These are phyloP conservation scores for Arachis hypogaea DNA, from an alignment of 306 rosid genomes.

Conservation along the genomic window DNA sequence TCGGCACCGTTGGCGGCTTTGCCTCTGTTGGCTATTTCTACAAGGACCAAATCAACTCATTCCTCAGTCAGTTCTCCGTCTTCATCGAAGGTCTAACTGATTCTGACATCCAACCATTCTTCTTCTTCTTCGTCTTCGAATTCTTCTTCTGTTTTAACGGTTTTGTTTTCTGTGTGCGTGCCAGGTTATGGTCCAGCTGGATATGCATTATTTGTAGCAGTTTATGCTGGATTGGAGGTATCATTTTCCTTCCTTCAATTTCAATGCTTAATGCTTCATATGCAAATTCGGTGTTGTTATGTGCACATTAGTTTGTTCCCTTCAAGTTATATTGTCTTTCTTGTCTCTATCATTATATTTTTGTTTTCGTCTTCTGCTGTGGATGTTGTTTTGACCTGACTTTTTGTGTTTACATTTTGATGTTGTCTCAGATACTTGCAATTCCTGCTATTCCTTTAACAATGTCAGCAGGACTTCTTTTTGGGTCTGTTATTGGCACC, in stretches of 20 bases:
- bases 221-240: constrained; percentile 97
- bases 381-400: constrained; percentile 34
- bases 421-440: constrained; percentile 75
- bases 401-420: constrained; percentile 17
- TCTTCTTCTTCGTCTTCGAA: neutral
- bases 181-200: constrained; percentile 97
- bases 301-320: neutral
- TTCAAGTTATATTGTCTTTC: neutral
- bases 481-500: constrained; percentile 82
- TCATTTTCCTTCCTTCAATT: neutral
- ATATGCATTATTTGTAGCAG: constrained; percentile 90
- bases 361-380: neutral
- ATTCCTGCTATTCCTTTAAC: constrained; percentile 96
- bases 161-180: constrained; percentile 28
- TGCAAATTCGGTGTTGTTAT: too few relatives aligned
- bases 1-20: constrained; percentile 86
- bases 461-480: constrained; percentile 96
- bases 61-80: constrained; percentile 68
- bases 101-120: neutral
- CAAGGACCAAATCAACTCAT: constrained; percentile 73
- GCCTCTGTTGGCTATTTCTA: constrained; percentile 76
- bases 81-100: constrained; percentile 64
- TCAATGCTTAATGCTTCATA: neutral
- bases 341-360: too few relatives aligned
- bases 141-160: neutral